These are phyloP conservation scores for Pinus taeda DNA, from an alignment of 75 land plant species.

Conservation along the genomic window DNA sequence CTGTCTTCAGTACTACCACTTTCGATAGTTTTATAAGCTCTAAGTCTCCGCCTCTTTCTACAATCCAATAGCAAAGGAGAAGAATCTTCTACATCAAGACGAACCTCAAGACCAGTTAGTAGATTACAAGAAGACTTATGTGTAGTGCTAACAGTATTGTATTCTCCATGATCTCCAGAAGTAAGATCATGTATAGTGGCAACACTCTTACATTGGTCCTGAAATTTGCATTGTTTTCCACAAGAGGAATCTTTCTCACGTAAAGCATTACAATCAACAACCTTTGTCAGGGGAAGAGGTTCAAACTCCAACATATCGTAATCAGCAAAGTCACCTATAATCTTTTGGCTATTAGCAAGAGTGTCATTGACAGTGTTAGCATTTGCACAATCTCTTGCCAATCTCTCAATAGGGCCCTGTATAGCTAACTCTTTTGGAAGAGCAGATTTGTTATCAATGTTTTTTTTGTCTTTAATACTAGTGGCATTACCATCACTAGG, in stretches of 20 bases:
- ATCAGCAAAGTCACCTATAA: background rate
- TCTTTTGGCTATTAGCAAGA: background rate
- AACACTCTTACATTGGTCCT: background rate
- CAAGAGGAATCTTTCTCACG: background rate
- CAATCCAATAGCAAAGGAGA: slow-evolving; percentile 12
- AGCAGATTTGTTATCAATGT: background rate
- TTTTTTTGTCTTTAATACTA: background rate
- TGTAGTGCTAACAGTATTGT: background rate
- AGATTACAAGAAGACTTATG: background rate
- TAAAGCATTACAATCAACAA: background rate
- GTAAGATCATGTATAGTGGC: background rate
- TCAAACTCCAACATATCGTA: background rate
- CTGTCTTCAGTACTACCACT: background rate
- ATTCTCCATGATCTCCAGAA: background rate
- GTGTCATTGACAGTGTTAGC: background rate
- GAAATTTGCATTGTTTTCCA: background rate
- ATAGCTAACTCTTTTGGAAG: background rate
- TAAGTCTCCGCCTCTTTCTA: slow-evolving; percentile 11
- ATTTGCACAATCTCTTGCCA: background rate
- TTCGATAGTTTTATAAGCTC: slow-evolving; percentile 7
- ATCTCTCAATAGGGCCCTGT: background rate
- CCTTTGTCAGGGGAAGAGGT: background rate
- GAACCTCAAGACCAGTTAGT: background rate
- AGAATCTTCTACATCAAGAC: background rate
- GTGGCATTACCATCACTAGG: background rate